Base-by-base conservation (phyloP, 176 grass and related monocot genomes). In the Phoenix roebelenii region DNA sequence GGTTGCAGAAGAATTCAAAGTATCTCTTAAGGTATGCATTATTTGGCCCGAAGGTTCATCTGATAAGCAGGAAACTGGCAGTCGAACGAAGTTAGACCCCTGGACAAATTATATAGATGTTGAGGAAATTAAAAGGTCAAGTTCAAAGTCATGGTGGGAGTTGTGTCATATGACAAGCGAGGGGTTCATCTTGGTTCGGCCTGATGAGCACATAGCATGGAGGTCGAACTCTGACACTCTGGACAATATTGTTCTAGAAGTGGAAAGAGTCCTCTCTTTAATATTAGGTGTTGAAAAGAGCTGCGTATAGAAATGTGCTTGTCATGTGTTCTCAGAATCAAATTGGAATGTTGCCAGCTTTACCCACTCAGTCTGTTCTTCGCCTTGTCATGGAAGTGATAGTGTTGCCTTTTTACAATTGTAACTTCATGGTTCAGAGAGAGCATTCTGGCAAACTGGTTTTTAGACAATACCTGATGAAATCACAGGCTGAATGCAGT, bases 201-300 rank as follows among this genome's bases (percentile, higher is more conserved):
- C 93, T 18, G 84, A 98, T 70, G 93, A 92, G 76, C 93, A 98
- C 67, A 76, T 92, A 70, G 87, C 87, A 64, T 98, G 87, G 84
- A 83, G 52, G 65, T 24, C 55, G 10, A 81, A 91, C 66, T 78
- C 81, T 20, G 65, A 83, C 23, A 58, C 4, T 51, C 73, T 68
- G 25, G 50, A 15, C 14, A 76, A 85, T 51, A 62, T 39, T 7
- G 68, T 60, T 65, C 63, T 23, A 12, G 82, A 98, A 64, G 65
- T 76, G 63, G 77, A 72, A 52, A 70, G 54, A 73, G 76, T 89
- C 7, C 82, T 89, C 60, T 80, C 63, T 69, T 49, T 72, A 25
- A 71, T 89, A 66, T 53, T 92, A 49, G 64, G 81, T 66, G 52
- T 16, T n/a, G 2, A 52, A 35, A 22, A 52, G 15, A 66, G 15